Conservation (phyloP, 495 filamentous ascomycete species). For the Hypoxylon fuscum region DNA sequence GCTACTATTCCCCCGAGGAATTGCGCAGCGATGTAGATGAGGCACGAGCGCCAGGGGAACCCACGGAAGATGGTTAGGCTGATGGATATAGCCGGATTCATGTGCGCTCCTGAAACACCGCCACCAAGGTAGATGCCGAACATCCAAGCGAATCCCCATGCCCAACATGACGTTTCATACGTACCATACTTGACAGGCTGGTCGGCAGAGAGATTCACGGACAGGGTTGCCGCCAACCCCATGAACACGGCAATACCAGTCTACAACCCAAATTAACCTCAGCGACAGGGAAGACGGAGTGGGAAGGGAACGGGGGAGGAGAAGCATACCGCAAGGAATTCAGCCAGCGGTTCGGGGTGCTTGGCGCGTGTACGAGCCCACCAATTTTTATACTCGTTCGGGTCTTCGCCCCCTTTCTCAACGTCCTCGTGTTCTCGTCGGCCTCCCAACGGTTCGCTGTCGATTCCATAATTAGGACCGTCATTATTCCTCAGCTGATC, state of each 20-base stretch:
- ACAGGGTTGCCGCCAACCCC: conserved; percentile 59
- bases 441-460: conserved; percentile 39
- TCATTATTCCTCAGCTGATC: conserved; percentile 14
- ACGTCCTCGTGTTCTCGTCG: conserved; percentile 21
- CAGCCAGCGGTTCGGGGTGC: conserved; percentile 60
- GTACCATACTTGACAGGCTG: conserved; percentile 52
- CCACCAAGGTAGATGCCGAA: conserved; percentile 66
- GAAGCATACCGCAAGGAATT: conserved; percentile 57
- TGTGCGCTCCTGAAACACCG: conserved; percentile 64
- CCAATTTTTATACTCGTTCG: conserved; percentile 61
- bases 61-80: conserved; percentile 62
- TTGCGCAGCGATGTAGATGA: conserved; percentile 60
- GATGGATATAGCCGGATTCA: conserved; percentile 61
- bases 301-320: conserved; percentile 15
- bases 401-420: conserved; percentile 50
- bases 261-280: conserved; percentile 19
- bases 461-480: conserved; percentile 21
- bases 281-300: not conserved
- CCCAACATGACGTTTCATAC: conserved; percentile 50
- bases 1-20: conserved; percentile 58
- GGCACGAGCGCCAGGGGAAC: conserved; percentile 57
- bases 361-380: conserved; percentile 63
- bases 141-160: conserved; percentile 67
- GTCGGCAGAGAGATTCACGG: conserved; percentile 54
- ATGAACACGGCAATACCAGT: conserved; percentile 47